A percentile compares a stretch with the other conserved stretches of the same genome.
Evolutionary conservation across 441 rosid genomes (phyloP).

Genomic region (Euphorbia celastroides): DNA sequence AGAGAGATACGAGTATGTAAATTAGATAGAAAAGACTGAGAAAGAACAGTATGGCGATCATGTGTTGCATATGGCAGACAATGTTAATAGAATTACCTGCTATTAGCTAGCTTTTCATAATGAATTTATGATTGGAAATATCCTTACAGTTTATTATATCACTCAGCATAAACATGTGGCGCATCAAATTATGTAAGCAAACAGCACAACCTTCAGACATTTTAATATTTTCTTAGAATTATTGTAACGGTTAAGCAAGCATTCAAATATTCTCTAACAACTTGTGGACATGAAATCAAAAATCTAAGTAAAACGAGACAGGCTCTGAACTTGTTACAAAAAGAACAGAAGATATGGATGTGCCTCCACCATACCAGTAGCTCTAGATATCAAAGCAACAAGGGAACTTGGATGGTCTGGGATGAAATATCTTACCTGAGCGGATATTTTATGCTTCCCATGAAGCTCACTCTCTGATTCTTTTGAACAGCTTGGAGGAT

Average conservation of each 20-base stretch:
- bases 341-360: background rate
- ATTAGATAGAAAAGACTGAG: background rate
- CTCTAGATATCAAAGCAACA: conserved; percentile 3
- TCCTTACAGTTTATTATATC: background rate
- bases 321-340: background rate
- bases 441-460: conserved; percentile 39
- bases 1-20: background rate
- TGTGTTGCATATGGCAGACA: background rate
- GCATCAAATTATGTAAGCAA: background rate
- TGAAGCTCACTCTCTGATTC: conserved; percentile 34
- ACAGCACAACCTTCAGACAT: background rate
- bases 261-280: background rate
- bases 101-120: background rate
- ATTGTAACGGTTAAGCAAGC: background rate
- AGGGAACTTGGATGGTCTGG: background rate
- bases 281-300: background rate
- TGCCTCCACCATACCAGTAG: background rate
- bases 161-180: background rate
- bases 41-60: background rate
- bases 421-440: conserved; percentile 46
- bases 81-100: background rate
- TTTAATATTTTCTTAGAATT: background rate
- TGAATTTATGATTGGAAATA: background rate
- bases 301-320: background rate
- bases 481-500: conserved; percentile 51